phyloP scores from a whole-genome alignment of 306 rosid genomes.

The Prunus mongolica region DNA sequence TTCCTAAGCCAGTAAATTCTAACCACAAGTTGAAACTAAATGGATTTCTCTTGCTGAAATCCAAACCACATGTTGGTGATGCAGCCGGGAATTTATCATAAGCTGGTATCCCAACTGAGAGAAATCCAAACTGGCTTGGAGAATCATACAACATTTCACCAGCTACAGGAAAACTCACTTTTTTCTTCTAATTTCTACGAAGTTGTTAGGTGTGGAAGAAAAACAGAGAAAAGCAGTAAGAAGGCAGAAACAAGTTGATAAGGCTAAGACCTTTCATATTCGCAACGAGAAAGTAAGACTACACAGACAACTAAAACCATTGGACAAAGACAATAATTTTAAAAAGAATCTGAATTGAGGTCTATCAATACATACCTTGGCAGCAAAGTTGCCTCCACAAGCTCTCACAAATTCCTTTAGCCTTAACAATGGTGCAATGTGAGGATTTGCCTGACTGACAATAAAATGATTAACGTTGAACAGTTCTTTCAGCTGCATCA shows the following conservation, averaged over 20 bases:
- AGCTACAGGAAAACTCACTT: not conserved
- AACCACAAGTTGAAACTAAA: not conserved
- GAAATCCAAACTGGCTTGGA: not conserved
- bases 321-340: not conserved
- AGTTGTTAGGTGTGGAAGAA: not conserved
- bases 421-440: constrained; percentile 84
- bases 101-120: not conserved
- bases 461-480: constrained; percentile 96
- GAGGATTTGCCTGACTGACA: constrained; percentile 97
- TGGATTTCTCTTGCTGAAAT: not conserved
- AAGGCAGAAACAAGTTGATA: not conserved
- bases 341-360: constrained; percentile 4
- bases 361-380: constrained; percentile 60
- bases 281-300: not conserved
- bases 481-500: constrained; percentile 91
- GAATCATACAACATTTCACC: not conserved
- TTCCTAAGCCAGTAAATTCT: not conserved
- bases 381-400: constrained; percentile 89
- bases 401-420: constrained; percentile 78
- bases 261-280: not conserved
- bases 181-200: not conserved
- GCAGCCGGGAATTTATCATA: not conserved
- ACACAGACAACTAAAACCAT: not conserved
- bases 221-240: not conserved
- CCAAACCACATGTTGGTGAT: not conserved